Conservation (phyloP, 202 grass and related monocot species). For the Carex sylvatica region DNA sequence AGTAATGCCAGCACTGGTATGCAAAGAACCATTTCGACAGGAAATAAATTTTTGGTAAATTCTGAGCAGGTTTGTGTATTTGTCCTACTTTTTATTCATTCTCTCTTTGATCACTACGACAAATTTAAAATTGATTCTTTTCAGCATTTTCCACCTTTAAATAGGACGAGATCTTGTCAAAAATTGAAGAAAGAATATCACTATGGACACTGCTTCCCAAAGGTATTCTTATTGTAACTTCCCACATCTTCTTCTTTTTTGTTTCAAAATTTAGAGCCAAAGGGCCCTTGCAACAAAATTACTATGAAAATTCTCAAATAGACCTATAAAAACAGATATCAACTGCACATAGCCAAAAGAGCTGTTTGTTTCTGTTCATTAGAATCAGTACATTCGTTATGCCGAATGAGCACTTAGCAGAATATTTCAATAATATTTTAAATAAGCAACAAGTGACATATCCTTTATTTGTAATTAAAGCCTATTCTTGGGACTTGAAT, state of each 20-base stretch:
- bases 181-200: constrained; percentile 85
- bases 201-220: constrained; percentile 87
- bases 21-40: constrained; percentile 15
- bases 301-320: neutral
- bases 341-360: neutral
- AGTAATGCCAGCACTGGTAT: constrained; percentile 35
- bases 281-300: neutral
- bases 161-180: constrained; percentile 62
- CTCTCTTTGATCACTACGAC: neutral
- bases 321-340: neutral
- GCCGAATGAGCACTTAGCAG: neutral
- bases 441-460: neutral
- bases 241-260: neutral
- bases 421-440: neutral
- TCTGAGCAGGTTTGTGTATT: neutral
- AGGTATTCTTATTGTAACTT: constrained; percentile 35
- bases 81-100: neutral
- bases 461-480: neutral
- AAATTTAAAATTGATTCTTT: constrained; percentile 5
- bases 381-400: neutral
- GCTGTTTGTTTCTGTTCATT: neutral
- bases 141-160: constrained; percentile 28
- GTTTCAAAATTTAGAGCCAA: neutral
- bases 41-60: constrained; percentile 5
- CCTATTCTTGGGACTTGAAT: neutral